Evolutionary conservation across 2,329 filamentous ascomycete genomes (phyloP), one percentile per base, ranked within the genome.

Genomic region (Fusarium xylarioides): DNA sequence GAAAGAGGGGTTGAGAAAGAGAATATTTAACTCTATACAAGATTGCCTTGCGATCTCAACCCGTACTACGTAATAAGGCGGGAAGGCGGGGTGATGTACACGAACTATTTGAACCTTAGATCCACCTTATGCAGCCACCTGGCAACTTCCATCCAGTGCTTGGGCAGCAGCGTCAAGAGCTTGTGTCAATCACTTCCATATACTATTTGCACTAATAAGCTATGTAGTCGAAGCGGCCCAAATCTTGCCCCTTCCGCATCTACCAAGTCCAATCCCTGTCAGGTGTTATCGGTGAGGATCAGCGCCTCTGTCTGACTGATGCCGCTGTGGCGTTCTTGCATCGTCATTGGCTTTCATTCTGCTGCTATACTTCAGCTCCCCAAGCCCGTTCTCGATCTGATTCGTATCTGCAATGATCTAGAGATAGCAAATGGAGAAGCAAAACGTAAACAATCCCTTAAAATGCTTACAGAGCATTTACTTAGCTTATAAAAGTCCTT

Each of bases 1-100:
- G n/a, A 42, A 11, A 38, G 21, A 11, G 15, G 4, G 9, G 4
- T 42, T 23, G 9, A 11, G n/a, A 23, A 42, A 16, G n/a, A 7
- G 8, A n/a, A 6, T 5, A 10, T 40, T 14, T 3, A 4, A 2
- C 12, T 10, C 38, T n/a, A 23, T 9, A 7, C 12, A 18, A 8
- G 10, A 26, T 43, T 12, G 11, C 42, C n/a, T 18, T 18, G 5
- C 16, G 16, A 18, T 43, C 15, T 23, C 4, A 8, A 43, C 11
- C 42, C 15, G 0, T 18, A 43, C 42, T 23, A 26, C 15, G 42
- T 43, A 23, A 18, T 8, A 7, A 43, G 42, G n/a, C n/a, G 11
- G n/a, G 16, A 18, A 12, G 42, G 42, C 42, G 42, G 42, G 40
- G 42, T 42, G 16, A 43, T 23, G n/a, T 0, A 42, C 12, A 42